Conservation (phyloP, 2,329 filamentous ascomycete species). For the Ascocoryne sarcoides region DNA sequence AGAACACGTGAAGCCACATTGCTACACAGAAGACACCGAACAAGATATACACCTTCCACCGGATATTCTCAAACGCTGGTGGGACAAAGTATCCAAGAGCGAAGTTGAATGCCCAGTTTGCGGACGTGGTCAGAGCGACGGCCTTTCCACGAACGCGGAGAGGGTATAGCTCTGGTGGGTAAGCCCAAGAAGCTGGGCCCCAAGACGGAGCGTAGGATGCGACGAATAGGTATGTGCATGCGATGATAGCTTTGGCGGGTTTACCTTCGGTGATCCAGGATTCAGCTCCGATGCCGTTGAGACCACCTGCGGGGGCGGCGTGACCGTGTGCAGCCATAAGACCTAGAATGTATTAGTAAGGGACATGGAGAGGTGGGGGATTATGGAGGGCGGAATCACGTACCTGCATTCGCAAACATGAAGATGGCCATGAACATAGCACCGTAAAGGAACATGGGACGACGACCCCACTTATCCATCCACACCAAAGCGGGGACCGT, state of each 20-base stretch:
- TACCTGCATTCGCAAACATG: conserved; percentile 38
- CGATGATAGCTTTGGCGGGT: conserved; percentile 47
- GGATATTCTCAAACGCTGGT: conserved; percentile 33
- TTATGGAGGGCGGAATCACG: too few species aligned
- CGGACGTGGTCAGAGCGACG: conserved; percentile 41
- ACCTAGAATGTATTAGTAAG: too few species aligned
- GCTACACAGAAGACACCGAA: conserved; percentile 39
- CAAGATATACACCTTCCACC: conserved; percentile 42
- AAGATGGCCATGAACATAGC: conserved; percentile 33
- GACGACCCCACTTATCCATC: conserved; percentile 15
- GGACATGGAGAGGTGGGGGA: too few species aligned
- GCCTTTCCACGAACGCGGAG: conserved; percentile 40
- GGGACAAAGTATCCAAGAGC: conserved; percentile 38
- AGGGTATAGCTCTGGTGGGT: conserved; percentile 39
- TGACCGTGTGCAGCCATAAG: conserved; percentile 35
- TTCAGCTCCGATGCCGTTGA: conserved; percentile 30
- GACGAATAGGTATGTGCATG: conserved; percentile 54
- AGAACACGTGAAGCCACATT: conserved; percentile 41
- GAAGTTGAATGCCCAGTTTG: conserved; percentile 40
- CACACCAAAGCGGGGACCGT: conserved; percentile 16
- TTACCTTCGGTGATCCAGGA: conserved; percentile 37
- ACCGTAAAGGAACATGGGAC: conserved; percentile 33
- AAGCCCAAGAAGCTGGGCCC: conserved; percentile 39
- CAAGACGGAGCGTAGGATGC: conserved; percentile 41
- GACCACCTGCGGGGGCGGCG: conserved; percentile 29